Evolutionary conservation across 2,329 filamentous ascomycete genomes (phyloP).

Genomic region (Ophiostoma himal-ulmi): DNA sequence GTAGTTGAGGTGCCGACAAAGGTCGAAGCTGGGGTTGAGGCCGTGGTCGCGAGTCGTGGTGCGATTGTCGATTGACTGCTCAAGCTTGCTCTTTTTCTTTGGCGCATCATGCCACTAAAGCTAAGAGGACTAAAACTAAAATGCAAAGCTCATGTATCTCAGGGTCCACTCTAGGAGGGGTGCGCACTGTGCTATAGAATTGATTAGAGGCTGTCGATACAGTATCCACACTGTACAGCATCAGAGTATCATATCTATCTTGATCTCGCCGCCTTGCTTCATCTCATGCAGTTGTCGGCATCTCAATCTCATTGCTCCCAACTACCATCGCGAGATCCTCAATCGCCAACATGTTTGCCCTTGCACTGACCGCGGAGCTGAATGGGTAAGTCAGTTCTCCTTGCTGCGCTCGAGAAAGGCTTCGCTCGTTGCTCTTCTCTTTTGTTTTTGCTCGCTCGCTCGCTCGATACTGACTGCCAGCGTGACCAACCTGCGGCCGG

Average conservation of each 20-base stretch:
- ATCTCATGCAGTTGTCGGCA: background rate
- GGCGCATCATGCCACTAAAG: conserved; percentile 24
- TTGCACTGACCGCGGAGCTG: conserved; percentile 63
- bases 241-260: background rate
- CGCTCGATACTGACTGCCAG: conserved; percentile 41
- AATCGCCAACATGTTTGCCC: conserved; percentile 51
- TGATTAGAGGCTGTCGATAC: background rate
- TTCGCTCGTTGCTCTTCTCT: background rate
- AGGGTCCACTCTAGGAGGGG: conserved; percentile 5
- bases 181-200: background rate
- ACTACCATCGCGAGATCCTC: background rate
- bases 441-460: background rate
- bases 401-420: background rate
- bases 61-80: background rate
- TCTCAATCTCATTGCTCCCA: background rate
- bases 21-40: background rate
- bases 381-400: conserved; percentile 50
- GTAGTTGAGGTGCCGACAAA: background rate
- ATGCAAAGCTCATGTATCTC: background rate
- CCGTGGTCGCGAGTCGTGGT: background rate
- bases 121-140: background rate
- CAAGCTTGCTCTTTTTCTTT: conserved; percentile 12
- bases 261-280: background rate
- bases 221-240: background rate
- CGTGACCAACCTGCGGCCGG: conserved; percentile 81